Percentiles rank a stretch among this genome's conserved stretches.
Evolutionary conservation across 371 early-diverging fungal genomes (phyloP).

Genomic region (Apophysomyces sp.): DNA sequence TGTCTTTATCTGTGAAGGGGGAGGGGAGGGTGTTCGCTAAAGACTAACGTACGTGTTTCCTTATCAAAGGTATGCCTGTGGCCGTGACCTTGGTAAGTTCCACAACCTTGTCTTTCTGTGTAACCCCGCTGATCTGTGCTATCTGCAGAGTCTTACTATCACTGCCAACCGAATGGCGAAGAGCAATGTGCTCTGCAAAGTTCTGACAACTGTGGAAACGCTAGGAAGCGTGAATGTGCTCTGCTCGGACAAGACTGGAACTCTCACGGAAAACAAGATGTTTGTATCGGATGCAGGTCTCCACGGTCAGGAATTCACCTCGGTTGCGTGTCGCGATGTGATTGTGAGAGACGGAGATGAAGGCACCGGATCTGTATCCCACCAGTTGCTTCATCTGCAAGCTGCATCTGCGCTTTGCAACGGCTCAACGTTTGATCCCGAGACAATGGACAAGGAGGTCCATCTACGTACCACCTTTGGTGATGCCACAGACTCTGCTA

Average conservation of each 20-base stretch:
- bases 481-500: conserved; percentile 78
- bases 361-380: background rate
- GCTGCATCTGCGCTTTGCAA: conserved; percentile 63
- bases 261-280: conserved; percentile 94
- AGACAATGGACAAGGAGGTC: conserved; percentile 39
- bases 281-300: conserved; percentile 51
- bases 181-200: conserved; percentile 59
- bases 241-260: conserved; percentile 96
- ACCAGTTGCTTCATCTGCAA: conserved; percentile 44
- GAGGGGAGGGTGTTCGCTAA: background rate
- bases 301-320: conserved; percentile 33
- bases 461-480: conserved; percentile 61
- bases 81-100: conserved; percentile 43
- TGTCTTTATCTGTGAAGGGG: no score
- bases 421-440: conserved; percentile 57
- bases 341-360: conserved; percentile 13
- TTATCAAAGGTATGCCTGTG: conserved; percentile 38
- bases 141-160: conserved; percentile 36
- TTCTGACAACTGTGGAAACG: conserved; percentile 66
- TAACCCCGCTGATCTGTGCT: background rate
- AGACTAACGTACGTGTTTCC: background rate
- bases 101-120: background rate
- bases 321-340: conserved; percentile 20
- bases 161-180: conserved; percentile 60
- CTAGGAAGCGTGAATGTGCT: conserved; percentile 67